phyloP scores from a whole-genome alignment of 2,329 filamentous ascomycete species.

The Piedraia hortae region DNA sequence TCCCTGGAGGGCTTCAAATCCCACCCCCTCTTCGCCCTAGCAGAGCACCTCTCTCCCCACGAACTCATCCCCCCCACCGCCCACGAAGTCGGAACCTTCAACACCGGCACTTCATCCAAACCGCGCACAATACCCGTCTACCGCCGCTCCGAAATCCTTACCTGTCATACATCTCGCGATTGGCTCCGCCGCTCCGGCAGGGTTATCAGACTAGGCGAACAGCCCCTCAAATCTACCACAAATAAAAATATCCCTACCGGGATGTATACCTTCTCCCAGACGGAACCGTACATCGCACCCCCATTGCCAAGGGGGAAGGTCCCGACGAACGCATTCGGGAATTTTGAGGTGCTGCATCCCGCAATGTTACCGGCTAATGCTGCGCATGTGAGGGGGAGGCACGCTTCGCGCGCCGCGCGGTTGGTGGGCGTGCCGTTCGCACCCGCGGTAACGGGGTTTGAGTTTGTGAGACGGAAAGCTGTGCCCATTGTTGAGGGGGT shows the following conservation, averaged over 20 bases:
- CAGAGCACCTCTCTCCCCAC: constrained; percentile 56
- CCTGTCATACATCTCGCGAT: constrained; percentile 52
- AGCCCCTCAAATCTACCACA: constrained; percentile 45
- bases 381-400: constrained; percentile 26
- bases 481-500: constrained; percentile 59
- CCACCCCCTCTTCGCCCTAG: constrained; percentile 32
- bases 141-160: constrained; percentile 50
- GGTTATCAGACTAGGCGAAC: constrained; percentile 49
- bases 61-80: constrained; percentile 54
- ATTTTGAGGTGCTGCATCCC: constrained; percentile 34
- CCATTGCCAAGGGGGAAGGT: constrained; percentile 39
- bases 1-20: constrained; percentile 17
- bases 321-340: constrained; percentile 32
- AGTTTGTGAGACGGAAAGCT: constrained; percentile 55
- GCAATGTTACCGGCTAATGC: constrained; percentile 35
- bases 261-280: constrained; percentile 32
- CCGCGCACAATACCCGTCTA: constrained; percentile 48
- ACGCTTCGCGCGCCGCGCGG: constrained; percentile 43
- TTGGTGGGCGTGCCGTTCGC: constrained; percentile 61
- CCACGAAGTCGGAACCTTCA: constrained; percentile 52
- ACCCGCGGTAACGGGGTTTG: constrained; percentile 70
- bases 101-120: constrained; percentile 30
- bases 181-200: constrained; percentile 66
- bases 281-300: constrained; percentile 46
- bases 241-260: constrained; percentile 24